Conservation (phyloP, 2,329 filamentous ascomycete genomes). For the Penicillium sp. region DNA sequence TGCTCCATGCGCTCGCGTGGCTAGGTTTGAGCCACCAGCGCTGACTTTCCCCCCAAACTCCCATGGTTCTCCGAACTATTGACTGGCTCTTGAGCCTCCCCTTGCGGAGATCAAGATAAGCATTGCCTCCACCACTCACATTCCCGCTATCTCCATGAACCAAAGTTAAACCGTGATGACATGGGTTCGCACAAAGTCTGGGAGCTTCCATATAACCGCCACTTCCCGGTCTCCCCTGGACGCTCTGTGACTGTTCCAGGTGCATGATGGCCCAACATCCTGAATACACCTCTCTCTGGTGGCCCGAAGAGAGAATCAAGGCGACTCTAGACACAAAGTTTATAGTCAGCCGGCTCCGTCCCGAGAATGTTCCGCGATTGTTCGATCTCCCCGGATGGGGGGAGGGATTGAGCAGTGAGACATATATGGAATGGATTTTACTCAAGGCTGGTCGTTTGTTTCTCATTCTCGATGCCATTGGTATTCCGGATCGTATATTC, state of each 20-base stretch:
- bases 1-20: no score
- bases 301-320: constrained; percentile 47
- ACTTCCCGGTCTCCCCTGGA: not conserved
- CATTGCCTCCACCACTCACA: constrained; percentile 14
- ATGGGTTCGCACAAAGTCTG: not conserved
- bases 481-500: constrained; percentile 63
- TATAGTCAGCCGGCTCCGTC: constrained; percentile 36
- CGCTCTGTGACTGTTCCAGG: not conserved
- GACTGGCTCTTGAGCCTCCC: constrained; percentile 17
- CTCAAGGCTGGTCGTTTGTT: constrained; percentile 58
- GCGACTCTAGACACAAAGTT: constrained; percentile 43
- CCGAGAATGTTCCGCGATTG: constrained; percentile 37
- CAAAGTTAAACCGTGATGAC: constrained; percentile 7
- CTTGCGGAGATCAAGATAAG: constrained; percentile 30
- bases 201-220: not conserved
- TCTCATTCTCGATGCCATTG: constrained; percentile 57
- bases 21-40: not conserved
- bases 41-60: not conserved
- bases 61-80: constrained; percentile 17
- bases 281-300: constrained; percentile 39
- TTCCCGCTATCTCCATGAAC: not conserved
- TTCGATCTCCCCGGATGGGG: constrained; percentile 43
- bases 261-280: constrained; percentile 15
- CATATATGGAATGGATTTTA: constrained; percentile 64
- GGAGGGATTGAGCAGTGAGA: constrained; percentile 47